Base-by-base conservation (phyloP, 768 basidiomycete genomes). In the Pisolithus albus region DNA sequence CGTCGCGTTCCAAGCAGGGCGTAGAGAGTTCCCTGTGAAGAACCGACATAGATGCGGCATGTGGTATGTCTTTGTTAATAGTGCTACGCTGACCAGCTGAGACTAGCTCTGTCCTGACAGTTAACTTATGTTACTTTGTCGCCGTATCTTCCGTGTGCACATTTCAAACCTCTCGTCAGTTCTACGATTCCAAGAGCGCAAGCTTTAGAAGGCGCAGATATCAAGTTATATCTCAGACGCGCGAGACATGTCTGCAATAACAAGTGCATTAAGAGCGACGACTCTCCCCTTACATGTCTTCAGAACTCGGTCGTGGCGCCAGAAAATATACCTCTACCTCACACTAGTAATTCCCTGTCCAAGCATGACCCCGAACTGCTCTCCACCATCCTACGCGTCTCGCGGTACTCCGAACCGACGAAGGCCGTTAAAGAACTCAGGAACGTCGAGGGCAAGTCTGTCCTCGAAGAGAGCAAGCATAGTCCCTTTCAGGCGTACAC, bases 41-140 rank as follows among this genome's bases (percentile, higher is more conserved):
- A 57, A 55, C 59, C 32, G 56, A 47, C 49, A 28, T 59, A 59
- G 58, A 70, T 70, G 73, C 77, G 82, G 76, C 63, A 84, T 84
- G 82, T 70, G 77, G 83, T 80, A 60, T 56, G 78, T 32, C 41
- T 6, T 19, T 42, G 13, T 24, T 18, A 23, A 4, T n/a, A 21
- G n/a, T 24, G 28, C 10, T n/a, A 15, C 45, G 8, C 50, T 45
- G 11, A 13, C 26, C 19, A 32, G 9, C 40, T 13, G 15, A 52
- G 37, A 62, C 42, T 24, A 15, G 16, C 28, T 23, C 30, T 53
- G 42, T 28, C 44, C 58, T n/a, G 45, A 32, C 56, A 80, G 83
- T 71, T 86, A 75, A 86, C 82, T 79, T 82, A 86, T 86, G 83
- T 83, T 76, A 72, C 75, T 81, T 80, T 82, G 83, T 76, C 83